These are phyloP conservation scores for Coniella lustricola DNA, from an alignment of 2,329 filamentous ascomycete genomes.

Conservation along the genomic window DNA sequence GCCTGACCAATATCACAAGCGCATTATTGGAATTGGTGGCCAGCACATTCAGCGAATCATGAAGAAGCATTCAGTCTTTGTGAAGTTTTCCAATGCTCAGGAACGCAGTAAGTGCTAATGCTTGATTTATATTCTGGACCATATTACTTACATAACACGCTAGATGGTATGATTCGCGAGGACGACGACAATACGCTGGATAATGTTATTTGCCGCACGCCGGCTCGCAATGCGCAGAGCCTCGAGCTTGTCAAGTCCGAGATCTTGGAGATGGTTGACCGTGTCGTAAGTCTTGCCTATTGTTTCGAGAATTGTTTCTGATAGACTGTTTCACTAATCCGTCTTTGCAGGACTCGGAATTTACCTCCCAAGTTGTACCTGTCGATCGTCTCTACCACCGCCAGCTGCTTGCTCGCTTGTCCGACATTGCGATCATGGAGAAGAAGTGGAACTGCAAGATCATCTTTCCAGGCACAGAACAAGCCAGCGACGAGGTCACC, in stretches of 20 bases:
- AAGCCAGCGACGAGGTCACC: slow-evolving; percentile 91
- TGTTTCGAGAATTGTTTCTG: neutral
- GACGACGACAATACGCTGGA: slow-evolving; percentile 98
- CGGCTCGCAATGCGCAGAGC: slow-evolving; percentile 93
- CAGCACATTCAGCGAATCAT: slow-evolving; percentile 99
- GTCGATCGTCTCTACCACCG: slow-evolving; percentile 95
- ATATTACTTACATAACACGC: slow-evolving; percentile 21
- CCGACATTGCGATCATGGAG: slow-evolving; percentile 88
- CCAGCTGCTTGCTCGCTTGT: slow-evolving; percentile 80
- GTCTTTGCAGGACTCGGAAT: slow-evolving; percentile 72
- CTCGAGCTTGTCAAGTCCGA: slow-evolving; percentile 96
- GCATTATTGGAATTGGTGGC: slow-evolving; percentile 96
- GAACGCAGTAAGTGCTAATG: slow-evolving; percentile 58
- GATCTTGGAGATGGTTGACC: slow-evolving; percentile 99
- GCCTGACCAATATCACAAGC: slow-evolving; percentile 97
- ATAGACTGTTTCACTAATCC: slow-evolving; percentile 10
- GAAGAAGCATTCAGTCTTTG: slow-evolving; percentile 99
- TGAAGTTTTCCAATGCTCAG: slow-evolving; percentile 99
- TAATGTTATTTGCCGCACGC: slow-evolving; percentile 97
- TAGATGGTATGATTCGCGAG: slow-evolving; percentile 74
- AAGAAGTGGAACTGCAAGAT: slow-evolving; percentile 99
- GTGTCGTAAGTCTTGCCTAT: slow-evolving; percentile 55
- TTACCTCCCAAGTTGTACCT: slow-evolving; percentile 86
- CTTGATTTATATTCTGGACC: neutral
- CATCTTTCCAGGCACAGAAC: slow-evolving; percentile 93